Evolutionary conservation across 2,329 filamentous ascomycete species (phyloP), one percentile per base, ranked within the genome.

Genomic region (Acrocalymma vagum): DNA sequence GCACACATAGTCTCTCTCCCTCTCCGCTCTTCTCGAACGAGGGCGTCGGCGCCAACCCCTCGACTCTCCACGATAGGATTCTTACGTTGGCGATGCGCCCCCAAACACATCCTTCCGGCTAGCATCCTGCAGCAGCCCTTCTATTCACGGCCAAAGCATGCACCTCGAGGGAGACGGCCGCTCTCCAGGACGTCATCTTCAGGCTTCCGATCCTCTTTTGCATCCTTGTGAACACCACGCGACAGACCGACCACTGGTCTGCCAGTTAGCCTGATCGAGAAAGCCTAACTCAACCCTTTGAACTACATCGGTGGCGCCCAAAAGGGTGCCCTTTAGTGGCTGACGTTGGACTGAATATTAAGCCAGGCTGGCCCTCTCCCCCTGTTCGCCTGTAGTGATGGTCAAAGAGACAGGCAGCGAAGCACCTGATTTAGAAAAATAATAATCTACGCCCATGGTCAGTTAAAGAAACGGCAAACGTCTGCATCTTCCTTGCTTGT

Each of bases 281-380:
- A 40, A 14, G 22, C 17, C n/a, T n/a, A n/a, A n/a, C n/a, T n/a
- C n/a, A n/a, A n/a, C n/a, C n/a, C n/a, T n/a, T n/a, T n/a, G n/a
- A n/a, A n/a, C n/a, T n/a, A n/a, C n/a, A n/a, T n/a, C 16, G 29
- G 34, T 28, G 29, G 15, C 27, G 16, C 29, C 38, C 35, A 16
- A 39, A 16, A 33, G 29, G 25, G 34, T 36, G 24, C 14, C 11
- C 26, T 45, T 36, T 34, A 35, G 43, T 50, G 51, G 60, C 60
- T 63, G 54, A 63, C 60, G 59, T 63, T 58, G 46, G 59, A 59
- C 48, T 32, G 27, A 16, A 32, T 33, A 45, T 37, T 41, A 18
- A 15, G 25, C 25, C 26, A 27, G 42, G 25, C 32, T 40, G 28
- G 13, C 26, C 18, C 20, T 14, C n/a, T 13, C 27, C 32, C 14